Conservation (phyloP, 23 red algal species). For the Pyropia haitanensis region DNA sequence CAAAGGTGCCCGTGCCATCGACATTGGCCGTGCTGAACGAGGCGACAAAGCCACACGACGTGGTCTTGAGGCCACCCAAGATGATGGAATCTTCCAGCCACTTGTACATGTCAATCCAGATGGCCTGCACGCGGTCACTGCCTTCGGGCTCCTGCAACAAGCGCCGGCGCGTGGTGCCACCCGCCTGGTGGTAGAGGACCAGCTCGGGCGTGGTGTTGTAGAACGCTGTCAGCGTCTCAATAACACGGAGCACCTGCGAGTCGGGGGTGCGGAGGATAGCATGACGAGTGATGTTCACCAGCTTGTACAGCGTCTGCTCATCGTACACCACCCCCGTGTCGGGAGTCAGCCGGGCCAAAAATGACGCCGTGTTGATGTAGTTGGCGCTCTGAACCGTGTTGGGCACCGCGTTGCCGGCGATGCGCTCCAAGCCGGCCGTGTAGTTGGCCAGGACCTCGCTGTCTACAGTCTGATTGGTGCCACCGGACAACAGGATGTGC, state of each 20-base stretch:
- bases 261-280: slow-evolving; percentile 37
- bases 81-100: slow-evolving; percentile 34
- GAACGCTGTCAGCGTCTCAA: slow-evolving; percentile 34
- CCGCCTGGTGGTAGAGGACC: slow-evolving; percentile 16
- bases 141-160: slow-evolving; percentile 2
- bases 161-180: slow-evolving; percentile 15
- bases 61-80: slow-evolving; percentile 26
- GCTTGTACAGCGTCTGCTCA: slow-evolving; percentile 34
- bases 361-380: slow-evolving; percentile 31
- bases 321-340: slow-evolving; percentile 14
- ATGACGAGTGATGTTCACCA: slow-evolving; percentile 47
- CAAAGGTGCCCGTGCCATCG: neutral
- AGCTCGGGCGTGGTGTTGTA: slow-evolving; percentile 47
- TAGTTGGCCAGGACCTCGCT: slow-evolving; percentile 41
- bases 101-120: slow-evolving; percentile 53
- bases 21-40: slow-evolving; percentile 11
- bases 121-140: slow-evolving; percentile 10
- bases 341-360: slow-evolving; percentile 31
- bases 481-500: slow-evolving; percentile 19
- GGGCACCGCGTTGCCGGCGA: slow-evolving; percentile 40
- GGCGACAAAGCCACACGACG: slow-evolving; percentile 30
- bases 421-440: slow-evolving; percentile 28
- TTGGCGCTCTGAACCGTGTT: slow-evolving; percentile 41
- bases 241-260: slow-evolving; percentile 17
- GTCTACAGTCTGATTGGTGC: neutral